Evolutionary conservation across 305 asterid species (phyloP), one percentile per base, ranked within the genome.

Genomic region (Fraxinus dipetala): DNA sequence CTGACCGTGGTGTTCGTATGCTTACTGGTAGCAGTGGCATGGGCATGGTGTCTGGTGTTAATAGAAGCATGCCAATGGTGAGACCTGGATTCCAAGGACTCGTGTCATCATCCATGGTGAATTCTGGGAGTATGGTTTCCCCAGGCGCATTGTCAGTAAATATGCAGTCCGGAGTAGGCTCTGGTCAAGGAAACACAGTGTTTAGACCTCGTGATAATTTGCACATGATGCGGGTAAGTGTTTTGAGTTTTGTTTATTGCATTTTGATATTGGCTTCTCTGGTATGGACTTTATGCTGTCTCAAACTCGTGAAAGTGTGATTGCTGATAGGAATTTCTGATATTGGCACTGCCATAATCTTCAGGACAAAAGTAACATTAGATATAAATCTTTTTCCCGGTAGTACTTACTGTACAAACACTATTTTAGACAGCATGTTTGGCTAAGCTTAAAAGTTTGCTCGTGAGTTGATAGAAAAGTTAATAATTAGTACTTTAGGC

Each of bases 41-140:
- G 86, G 91, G 91, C 79, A 51, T 85, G 82, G 86, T 80, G 67
- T 51, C 86, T 77, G 88, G 89, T 45, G 79, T 83, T 83, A 90
- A 87, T 86, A 86, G 96, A 90, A 85, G 89, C 84, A 86, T 83
- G 87, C 88, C 93, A 78, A 83, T 90, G 85, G 87, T 87, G 77
- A 93, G 95, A 73, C 94, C 92, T 84, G 95, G 89, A 59, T 87
- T 88, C 83, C 96, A 83, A 80, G 95, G 91, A 79, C 34, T 87
- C 69, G 82, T 88, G 61, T 83, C 95, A 77, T 63, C 97, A 48
- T 75, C 94, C 56, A 75, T 85, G 80, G 89, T 86, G 56, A 92
- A 83, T 82, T 84, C 95, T 78, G 97, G 91, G 61, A 85, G 87
- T 85, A 83, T 91, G 91, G 88, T 86, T 81, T 84, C 95, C 74